Evolutionary conservation across 176 grass and related monocot species (phyloP).

Genomic region (Secale cereale): DNA sequence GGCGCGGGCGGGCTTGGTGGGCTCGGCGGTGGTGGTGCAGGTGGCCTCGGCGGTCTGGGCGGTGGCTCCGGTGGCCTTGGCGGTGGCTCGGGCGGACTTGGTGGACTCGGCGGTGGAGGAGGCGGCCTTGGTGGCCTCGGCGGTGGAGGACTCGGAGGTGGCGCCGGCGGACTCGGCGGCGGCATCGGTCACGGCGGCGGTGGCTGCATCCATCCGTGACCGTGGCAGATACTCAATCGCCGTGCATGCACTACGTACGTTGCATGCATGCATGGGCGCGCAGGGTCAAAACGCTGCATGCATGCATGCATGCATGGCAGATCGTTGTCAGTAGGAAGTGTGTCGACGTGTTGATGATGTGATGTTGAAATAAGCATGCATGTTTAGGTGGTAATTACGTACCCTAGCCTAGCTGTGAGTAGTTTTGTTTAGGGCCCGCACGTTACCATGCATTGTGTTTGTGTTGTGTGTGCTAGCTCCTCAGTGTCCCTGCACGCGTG

Average conservation of each 20-base stretch:
- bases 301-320: too few species aligned
- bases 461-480: neutral
- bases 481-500: too few species aligned
- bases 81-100: neutral
- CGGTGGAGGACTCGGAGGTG: neutral
- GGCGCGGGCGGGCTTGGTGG: neutral
- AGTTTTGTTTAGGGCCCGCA: neutral
- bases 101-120: neutral
- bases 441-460: too few species aligned
- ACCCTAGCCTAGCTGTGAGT: neutral
- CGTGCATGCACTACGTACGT: neutral
- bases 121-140: neutral
- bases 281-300: too few species aligned
- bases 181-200: neutral
- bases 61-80: neutral
- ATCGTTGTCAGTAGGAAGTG: neutral
- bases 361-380: too few species aligned
- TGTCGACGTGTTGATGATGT: neutral
- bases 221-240: too few species aligned
- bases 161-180: neutral
- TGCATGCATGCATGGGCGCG: neutral
- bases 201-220: neutral
- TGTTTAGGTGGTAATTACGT: too few species aligned
- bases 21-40: neutral
- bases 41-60: neutral